Base-by-base conservation (phyloP, 108 stramenopile genomes). In the Cyclotella choctawhatcheeana region DNA sequence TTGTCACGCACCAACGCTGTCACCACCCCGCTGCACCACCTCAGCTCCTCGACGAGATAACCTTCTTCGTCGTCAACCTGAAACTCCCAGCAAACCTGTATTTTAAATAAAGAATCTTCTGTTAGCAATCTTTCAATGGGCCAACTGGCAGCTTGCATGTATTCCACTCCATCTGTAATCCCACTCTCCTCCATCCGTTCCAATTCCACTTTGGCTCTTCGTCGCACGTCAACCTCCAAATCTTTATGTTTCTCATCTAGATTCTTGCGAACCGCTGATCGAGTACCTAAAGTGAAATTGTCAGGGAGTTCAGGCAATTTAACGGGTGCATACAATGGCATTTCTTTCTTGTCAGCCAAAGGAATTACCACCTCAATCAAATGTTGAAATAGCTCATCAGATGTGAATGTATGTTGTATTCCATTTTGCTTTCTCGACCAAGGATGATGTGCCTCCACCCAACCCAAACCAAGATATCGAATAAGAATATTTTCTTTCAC, bases 381-480 rank as follows among this genome's bases (percentile, higher is more conserved):
- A 60, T 60, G 59, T 8, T 60, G n/a, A 3, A 60, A n/a, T 12
- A 60, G 34, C 32, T 60, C 34, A 7, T 3, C 12, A 18, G 59
- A n/a, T 33, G 31, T n/a, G 35, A n/a, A 60, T 4, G 2, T 12
- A 30, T 21, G 32, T n/a, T n/a, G n/a, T n/a, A n/a, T n/a, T 2
- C n/a, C n/a, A 37, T 37, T 37, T 6, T 34, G n/a, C n/a, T n/a
- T n/a, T n/a, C n/a, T 37, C n/a, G 59, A 60, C 59, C 59, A 60
- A 18, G 59, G 59, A 60, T 60, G 33, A 33, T 35, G 33, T 12
- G 59, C 59, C 8, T 60, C 34, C n/a, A n/a, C n/a, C 59, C 59
- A 60, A 26, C 59, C 59, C 17, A 33, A 18, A 7, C 59, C 59
- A 3, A 35, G 13, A 60, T 35, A 33, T 10, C 59, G 3, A 7